Evolutionary conservation across 2,329 filamentous ascomycete genomes (phyloP).

Genomic region (Xylogone sp.): DNA sequence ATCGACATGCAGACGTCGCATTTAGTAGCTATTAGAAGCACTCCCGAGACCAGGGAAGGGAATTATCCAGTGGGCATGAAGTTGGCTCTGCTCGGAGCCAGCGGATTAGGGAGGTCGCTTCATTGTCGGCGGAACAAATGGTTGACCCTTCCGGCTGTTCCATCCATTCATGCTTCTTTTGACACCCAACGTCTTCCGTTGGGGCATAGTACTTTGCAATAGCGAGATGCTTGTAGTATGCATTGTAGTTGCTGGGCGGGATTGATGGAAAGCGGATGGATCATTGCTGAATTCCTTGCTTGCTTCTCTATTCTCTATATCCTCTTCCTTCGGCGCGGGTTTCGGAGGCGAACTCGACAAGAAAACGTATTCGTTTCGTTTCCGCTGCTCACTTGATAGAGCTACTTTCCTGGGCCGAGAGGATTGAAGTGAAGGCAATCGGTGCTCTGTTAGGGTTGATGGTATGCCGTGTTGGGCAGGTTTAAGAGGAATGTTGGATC

Average conservation of each 20-base stretch:
- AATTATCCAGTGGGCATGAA: background rate
- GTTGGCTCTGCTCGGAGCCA: background rate
- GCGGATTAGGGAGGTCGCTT: conserved; percentile 6
- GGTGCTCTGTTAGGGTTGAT: conserved; percentile 18
- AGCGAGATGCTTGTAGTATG: conserved; percentile 21
- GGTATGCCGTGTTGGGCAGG: conserved; percentile 10
- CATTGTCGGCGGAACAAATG: conserved; percentile 24
- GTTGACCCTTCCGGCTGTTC: conserved; percentile 24
- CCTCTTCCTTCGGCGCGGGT: conserved; percentile 5
- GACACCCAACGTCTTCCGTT: conserved; percentile 45
- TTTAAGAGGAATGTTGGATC: background rate
- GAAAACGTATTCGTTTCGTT: conserved; percentile 22
- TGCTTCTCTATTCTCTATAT: conserved; percentile 3
- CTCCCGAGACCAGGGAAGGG: too few relatives aligned
- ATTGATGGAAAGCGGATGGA: conserved; percentile 17
- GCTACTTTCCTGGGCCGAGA: conserved; percentile 16
- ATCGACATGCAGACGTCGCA: too few relatives aligned
- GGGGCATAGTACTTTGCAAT: conserved; percentile 11
- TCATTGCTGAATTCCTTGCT: conserved; percentile 10
- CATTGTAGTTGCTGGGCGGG: conserved; percentile 18
- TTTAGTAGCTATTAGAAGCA: too few relatives aligned
- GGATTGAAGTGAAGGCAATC: conserved; percentile 11
- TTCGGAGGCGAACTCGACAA: conserved; percentile 26
- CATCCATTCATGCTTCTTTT: conserved; percentile 47
- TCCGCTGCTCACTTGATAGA: conserved; percentile 6